Evolutionary conservation across 345 rosid species (phyloP).

Genomic region (Gynandropsis gynandra): DNA sequence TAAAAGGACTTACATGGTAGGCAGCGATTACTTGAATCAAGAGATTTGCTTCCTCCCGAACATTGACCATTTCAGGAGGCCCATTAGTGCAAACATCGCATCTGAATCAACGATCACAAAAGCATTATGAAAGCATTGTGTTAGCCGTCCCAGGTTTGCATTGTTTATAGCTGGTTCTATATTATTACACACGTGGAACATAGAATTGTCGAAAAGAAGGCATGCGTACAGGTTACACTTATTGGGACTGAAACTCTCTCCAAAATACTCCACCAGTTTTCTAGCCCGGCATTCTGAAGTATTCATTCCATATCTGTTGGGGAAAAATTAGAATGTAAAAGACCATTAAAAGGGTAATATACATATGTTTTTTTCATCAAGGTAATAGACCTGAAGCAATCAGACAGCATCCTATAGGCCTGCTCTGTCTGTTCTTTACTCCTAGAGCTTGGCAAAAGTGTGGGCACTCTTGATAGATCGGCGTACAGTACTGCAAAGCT

Average conservation of each 20-base stretch:
- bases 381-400: conserved; percentile 55
- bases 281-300: conserved; percentile 74
- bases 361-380: background rate
- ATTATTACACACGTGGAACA: too few relatives aligned
- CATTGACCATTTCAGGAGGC: conserved; percentile 55
- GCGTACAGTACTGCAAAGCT: conserved; percentile 56
- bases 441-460: conserved; percentile 66
- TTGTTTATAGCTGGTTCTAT: too few relatives aligned
- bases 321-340: conserved; percentile 8
- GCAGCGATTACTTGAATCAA: conserved; percentile 63
- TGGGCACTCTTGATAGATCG: conserved; percentile 58
- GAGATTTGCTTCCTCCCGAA: conserved; percentile 60
- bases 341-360: background rate
- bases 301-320: conserved; percentile 80
- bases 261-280: conserved; percentile 72
- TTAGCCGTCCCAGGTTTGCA: background rate
- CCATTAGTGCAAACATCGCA: conserved; percentile 74
- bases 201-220: background rate
- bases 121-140: background rate
- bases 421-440: conserved; percentile 60
- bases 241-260: conserved; percentile 51
- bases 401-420: conserved; percentile 76
- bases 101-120: conserved; percentile 33
- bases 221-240: conserved; percentile 60
- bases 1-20: conserved; percentile 34